Base-by-base conservation (phyloP, 768 basidiomycete species). In the Tricholoma sp. region DNA sequence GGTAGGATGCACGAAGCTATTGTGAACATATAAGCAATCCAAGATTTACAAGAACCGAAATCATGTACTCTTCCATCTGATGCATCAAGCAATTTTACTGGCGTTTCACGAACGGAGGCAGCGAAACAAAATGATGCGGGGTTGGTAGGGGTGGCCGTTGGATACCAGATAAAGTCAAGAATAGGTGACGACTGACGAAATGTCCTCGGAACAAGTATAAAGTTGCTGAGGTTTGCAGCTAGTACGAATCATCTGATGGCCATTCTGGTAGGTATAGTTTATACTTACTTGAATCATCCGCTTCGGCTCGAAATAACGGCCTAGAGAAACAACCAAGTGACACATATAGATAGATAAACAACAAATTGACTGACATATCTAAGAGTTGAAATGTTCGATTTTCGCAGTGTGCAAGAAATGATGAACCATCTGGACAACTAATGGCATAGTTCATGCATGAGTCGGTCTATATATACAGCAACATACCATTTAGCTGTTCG, bases 1-100 rank as follows among this genome's bases (percentile, higher is more conserved):
- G 78, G 69, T 98, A 98, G 0, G 92, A 94, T 0, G 94, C 96
- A 16, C 95, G 83, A 18, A 92, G 80, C 95, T 97, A 18, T 31
- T 12, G n/a, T 0, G 4, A 66, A 41, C 37, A 50, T 19, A 37
- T 21, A 22, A 32, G 31, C 35, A 9, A 50, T n/a, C 50, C 37
- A 21, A 14, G 14, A 0, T 11, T 18, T 5, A 10, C 9, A 12
- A 16, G n/a, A 41, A 14, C 29, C 12, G 18, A 12, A 52, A 49
- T 39, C 9, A 66, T 81, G 50, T 65, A 94, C 95, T 68, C 85
- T 74, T 43, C 90, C 92, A 65, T 85, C 83, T 0, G 72, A 74
- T 0, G 84, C 96, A 64, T 98, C 92, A 0, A 97, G 72, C 12
- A 98, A 75, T 63, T 91, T 88, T 1, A 98, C 83, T 0, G 95